Percentiles rank a stretch among this genome's conserved stretches.
Evolutionary conservation across 1,139 yeast species (phyloP).

Genomic region (Candida tunisiensis): DNA sequence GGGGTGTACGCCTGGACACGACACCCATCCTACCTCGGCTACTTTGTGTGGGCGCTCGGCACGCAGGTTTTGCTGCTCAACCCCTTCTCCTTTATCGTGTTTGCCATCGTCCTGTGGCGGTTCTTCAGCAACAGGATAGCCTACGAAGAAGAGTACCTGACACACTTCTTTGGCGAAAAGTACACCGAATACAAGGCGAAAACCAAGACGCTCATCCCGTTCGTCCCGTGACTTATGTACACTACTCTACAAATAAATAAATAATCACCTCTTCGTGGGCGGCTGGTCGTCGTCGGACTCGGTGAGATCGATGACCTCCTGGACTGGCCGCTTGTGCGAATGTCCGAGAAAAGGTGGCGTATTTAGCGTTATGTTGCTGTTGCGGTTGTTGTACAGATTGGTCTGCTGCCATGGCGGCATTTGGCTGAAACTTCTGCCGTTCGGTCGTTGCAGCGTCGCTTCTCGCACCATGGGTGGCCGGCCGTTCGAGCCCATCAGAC

Average conservation of each 20-base stretch:
- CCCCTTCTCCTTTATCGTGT: constrained; percentile 33
- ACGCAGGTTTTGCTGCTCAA: constrained; percentile 57
- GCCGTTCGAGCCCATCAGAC: too few relatives aligned
- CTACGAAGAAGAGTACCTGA: constrained; percentile 48
- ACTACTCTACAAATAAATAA: constrained; percentile 1
- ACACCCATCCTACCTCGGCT: constrained; percentile 89
- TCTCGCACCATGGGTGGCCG: too few relatives aligned
- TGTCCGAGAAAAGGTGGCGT: constrained; percentile 1
- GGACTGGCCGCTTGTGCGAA: not conserved
- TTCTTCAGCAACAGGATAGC: constrained; percentile 55
- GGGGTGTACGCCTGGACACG: constrained; percentile 57
- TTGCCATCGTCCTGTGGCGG: constrained; percentile 33
- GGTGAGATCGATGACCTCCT: constrained; percentile 2
- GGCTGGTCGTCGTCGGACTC: constrained; percentile 2
- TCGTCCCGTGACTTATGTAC: constrained; percentile 17
- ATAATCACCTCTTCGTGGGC: not conserved
- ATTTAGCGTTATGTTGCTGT: too few relatives aligned
- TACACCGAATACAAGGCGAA: constrained; percentile 36
- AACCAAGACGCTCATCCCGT: constrained; percentile 50
- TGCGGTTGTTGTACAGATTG: too few relatives aligned
- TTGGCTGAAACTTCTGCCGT: too few relatives aligned
- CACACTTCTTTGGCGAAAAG: constrained; percentile 50
- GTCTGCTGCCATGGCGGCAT: too few relatives aligned
- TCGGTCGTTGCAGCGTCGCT: too few relatives aligned
- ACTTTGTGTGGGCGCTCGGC: constrained; percentile 88